Percentiles rank a stretch among this genome's conserved stretches.
Conservation (phyloP, 208 protist genomes). For the Trypanosoma scelopori region DNA sequence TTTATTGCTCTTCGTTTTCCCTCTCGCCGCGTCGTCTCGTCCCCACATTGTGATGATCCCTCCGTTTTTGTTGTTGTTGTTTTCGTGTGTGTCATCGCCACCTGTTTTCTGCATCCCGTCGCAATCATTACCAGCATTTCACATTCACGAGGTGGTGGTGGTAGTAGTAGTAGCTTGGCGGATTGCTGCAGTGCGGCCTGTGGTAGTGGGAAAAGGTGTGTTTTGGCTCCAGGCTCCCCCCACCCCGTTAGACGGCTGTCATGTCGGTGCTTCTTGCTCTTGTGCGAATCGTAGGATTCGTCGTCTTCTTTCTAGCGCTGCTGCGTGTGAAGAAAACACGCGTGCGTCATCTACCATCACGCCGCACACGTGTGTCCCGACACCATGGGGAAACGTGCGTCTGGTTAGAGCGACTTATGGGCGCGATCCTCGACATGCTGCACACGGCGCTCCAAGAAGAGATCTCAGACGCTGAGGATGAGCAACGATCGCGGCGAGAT, state of each 20-base stretch:
- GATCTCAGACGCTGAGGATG: neutral
- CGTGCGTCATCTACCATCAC: slow-evolving; percentile 68
- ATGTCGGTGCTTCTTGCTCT: slow-evolving; percentile 26
- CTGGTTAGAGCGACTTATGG: slow-evolving; percentile 73
- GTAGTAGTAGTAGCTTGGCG: neutral
- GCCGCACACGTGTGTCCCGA: slow-evolving; percentile 74
- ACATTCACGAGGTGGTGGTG: too few relatives aligned
- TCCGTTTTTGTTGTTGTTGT: neutral
- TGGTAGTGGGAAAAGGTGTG: slow-evolving; percentile 27
- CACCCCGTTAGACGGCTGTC: neutral
- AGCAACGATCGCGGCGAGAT: slow-evolving; percentile 5
- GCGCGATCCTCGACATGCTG: slow-evolving; percentile 63
- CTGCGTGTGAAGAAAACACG: slow-evolving; percentile 65
- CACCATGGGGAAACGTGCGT: slow-evolving; percentile 69
- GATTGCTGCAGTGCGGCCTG: neutral
- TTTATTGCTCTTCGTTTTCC: slow-evolving; percentile 1
- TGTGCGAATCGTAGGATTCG: slow-evolving; percentile 33
- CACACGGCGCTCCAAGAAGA: slow-evolving; percentile 31
- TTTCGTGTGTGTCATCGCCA: too few relatives aligned
- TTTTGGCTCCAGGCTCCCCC: too few relatives aligned
- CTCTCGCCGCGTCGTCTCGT: neutral
- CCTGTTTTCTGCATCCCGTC: slow-evolving; percentile 16
- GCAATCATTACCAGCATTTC: neutral
- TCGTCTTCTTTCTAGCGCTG: slow-evolving; percentile 35
- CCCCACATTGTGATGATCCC: too few relatives aligned